A percentile compares a stretch with the other conserved stretches of the same genome.
Evolutionary conservation across 2,329 filamentous ascomycete species (phyloP).

Genomic region (Samsoniella hepiali): DNA sequence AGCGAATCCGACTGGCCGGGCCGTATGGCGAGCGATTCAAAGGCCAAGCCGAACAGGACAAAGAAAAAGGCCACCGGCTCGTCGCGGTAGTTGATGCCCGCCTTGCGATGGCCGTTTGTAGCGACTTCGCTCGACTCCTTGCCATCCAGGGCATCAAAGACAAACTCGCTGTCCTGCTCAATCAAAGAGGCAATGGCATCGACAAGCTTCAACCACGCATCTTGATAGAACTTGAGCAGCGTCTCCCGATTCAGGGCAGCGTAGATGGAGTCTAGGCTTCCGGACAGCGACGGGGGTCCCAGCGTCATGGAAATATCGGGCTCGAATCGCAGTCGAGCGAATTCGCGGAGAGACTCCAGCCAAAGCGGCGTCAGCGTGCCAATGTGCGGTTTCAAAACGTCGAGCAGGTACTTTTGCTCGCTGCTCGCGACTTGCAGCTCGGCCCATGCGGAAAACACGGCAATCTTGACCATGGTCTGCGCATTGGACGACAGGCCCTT

Average conservation of each 20-base stretch:
- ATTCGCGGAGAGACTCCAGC: conserved; percentile 90
- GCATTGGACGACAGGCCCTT: conserved; percentile 92
- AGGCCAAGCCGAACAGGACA: conserved; percentile 91
- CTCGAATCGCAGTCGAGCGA: conserved; percentile 89
- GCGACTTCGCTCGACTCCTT: conserved; percentile 57
- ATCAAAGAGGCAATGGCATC: conserved; percentile 97
- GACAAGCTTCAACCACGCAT: conserved; percentile 93
- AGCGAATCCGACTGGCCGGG: conserved; percentile 51
- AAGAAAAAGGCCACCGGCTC: conserved; percentile 99
- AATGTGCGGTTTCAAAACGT: conserved; percentile 87
- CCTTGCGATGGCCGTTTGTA: conserved; percentile 54
- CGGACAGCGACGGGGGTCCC: conserved; percentile 75
- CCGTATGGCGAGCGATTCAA: conserved; percentile 87
- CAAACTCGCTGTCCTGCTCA: conserved; percentile 95
- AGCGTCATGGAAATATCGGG: conserved; percentile 93
- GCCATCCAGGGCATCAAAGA: conserved; percentile 93
- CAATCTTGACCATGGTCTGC: conserved; percentile 97
- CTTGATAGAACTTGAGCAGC: conserved; percentile 91
- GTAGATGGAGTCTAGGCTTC: conserved; percentile 89
- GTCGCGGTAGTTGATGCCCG: conserved; percentile 95
- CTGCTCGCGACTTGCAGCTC: conserved; percentile 92
- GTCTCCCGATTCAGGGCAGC: conserved; percentile 93
- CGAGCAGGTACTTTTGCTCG: conserved; percentile 83
- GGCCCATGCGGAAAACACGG: conserved; percentile 95
- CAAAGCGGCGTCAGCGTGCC: conserved; percentile 87